A percentile compares a stretch with the other conserved stretches of the same genome.
Evolutionary conservation across 1,139 yeast genomes (phyloP).

Genomic region (Pichia sp.): DNA sequence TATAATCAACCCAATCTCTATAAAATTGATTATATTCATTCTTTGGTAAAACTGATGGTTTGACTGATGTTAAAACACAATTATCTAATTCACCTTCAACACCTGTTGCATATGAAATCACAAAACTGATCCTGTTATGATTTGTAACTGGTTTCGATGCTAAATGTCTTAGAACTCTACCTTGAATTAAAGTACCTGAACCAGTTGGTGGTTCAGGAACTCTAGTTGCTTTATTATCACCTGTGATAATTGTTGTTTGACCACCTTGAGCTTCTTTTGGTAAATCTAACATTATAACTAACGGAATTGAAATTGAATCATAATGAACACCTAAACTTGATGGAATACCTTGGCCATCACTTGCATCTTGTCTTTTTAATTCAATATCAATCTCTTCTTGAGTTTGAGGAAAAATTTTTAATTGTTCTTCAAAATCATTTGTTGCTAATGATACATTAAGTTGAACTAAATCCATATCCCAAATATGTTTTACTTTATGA

Average conservation of each 20-base stretch:
- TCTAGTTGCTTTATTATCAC: slow-evolving; percentile 29
- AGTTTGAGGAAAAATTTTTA: slow-evolving; percentile 11
- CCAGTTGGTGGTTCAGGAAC: slow-evolving; percentile 34
- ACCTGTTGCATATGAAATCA: slow-evolving; percentile 28
- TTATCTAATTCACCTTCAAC: slow-evolving; percentile 32
- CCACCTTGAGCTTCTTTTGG: slow-evolving; percentile 33
- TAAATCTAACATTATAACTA: slow-evolving; percentile 33
- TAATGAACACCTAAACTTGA: slow-evolving; percentile 32
- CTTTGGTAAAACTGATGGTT: slow-evolving; percentile 34
- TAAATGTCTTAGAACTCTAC: slow-evolving; percentile 33
- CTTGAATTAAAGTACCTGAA: slow-evolving; percentile 34
- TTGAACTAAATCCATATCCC: slow-evolving; percentile 31
- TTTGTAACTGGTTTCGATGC: slow-evolving; percentile 34
- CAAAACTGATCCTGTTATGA: slow-evolving; percentile 31
- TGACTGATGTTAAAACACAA: slow-evolving; percentile 31
- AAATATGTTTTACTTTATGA: slow-evolving; percentile 26
- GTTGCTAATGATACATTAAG: slow-evolving; percentile 32
- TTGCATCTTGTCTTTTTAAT: slow-evolving; percentile 14
- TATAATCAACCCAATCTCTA: slow-evolving; percentile 33
- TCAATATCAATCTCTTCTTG: slow-evolving; percentile 18
- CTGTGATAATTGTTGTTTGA: slow-evolving; percentile 33
- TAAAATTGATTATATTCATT: slow-evolving; percentile 32
- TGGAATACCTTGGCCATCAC: slow-evolving; percentile 25
- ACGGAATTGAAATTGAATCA: slow-evolving; percentile 31
- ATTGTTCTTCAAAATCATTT: slow-evolving; percentile 18